Base-by-base conservation (phyloP, 306 rosid genomes). In the Gleditsia sinensis region DNA sequence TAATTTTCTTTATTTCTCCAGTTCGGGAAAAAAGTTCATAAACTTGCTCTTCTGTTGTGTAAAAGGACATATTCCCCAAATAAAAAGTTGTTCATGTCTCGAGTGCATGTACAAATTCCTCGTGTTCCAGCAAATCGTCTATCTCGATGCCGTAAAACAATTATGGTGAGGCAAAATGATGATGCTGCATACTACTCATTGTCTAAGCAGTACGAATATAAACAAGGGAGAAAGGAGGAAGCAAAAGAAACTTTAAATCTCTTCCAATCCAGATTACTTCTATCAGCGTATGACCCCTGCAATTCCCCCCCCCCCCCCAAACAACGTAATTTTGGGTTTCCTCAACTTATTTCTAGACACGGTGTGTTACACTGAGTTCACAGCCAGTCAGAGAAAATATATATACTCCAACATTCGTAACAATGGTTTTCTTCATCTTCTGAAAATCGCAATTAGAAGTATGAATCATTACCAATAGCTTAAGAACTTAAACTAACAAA, bases 21-120 rank as follows among this genome's bases (percentile, higher is more conserved):
- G 92, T 89, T 19, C 94, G n/a, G 81, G 94, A 72, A 69, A 92
- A 92, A 9, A 90, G 92, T 79, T 92, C 98, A 63, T 88, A 90
- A 54, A 90, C 89, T 84, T 92, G 98, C 79, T 92, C 98, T 80
- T 90, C 98, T 8, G 96, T 92, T 13, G 98, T 87, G 74, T 92
- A 92, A 68, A 92, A 92, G 19, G 96, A 92, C 98, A 90, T 92
- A 69, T 92, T 92, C 69, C 96, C 96, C 3, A 90, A 74, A 10
- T 92, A 92, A 71, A 84, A 85, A 4, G 94, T 92, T 0, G 81
- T 64, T 36, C 96, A 88, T 25, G 91, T 49, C 84, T 24, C 75
- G 14, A 92, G 87, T 30, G 96, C 94, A 5, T 63, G 80, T 74
- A 90, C 98, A 75, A 90, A 92, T 6, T 92, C 98, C 65, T 92